Percentiles rank a stretch among this genome's conserved stretches.
These are phyloP conservation scores for Saccharomycopsis amapae DNA, from an alignment of 805 yeast species.

Conservation along the genomic window DNA sequence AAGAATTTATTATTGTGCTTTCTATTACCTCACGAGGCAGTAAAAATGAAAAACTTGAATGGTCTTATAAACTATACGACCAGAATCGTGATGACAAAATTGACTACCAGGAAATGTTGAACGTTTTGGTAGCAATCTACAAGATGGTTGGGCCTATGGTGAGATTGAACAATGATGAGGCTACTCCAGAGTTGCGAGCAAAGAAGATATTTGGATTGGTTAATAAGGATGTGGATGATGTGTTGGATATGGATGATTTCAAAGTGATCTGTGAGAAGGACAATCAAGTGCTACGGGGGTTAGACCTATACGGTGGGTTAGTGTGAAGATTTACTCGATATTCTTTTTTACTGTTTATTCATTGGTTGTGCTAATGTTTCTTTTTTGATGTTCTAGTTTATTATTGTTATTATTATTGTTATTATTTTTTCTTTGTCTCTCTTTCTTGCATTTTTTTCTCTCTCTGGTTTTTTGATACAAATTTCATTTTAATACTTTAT, in stretches of 20 bases:
- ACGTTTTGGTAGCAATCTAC: constrained; percentile 76
- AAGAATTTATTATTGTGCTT: constrained; percentile 83
- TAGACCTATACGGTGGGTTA: constrained; percentile 74
- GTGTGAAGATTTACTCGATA: constrained; percentile 39
- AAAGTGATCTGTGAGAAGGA: constrained; percentile 73
- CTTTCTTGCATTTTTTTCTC: too few species aligned
- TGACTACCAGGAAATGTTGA: constrained; percentile 68
- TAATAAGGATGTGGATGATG: constrained; percentile 64
- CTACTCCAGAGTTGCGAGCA: constrained; percentile 84
- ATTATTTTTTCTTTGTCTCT: too few species aligned
- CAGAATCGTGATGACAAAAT: constrained; percentile 71
- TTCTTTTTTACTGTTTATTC: background rate
- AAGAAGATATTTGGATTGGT: constrained; percentile 69
- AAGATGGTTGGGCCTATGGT: constrained; percentile 96
- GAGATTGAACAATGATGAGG: constrained; percentile 77
- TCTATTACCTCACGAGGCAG: constrained; percentile 84
- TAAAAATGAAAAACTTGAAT: constrained; percentile 71
- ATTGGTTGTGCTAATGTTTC: background rate
- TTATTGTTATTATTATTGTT: too few species aligned
- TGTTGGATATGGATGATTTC: constrained; percentile 77
- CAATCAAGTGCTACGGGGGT: constrained; percentile 66
- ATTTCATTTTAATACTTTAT: too few species aligned
- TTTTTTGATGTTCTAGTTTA: too few species aligned
- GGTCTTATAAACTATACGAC: constrained; percentile 90
- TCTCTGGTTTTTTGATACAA: too few species aligned